Conservation (phyloP, 2,329 filamentous ascomycete genomes). For the Paracoccidioides brasiliensis region DNA sequence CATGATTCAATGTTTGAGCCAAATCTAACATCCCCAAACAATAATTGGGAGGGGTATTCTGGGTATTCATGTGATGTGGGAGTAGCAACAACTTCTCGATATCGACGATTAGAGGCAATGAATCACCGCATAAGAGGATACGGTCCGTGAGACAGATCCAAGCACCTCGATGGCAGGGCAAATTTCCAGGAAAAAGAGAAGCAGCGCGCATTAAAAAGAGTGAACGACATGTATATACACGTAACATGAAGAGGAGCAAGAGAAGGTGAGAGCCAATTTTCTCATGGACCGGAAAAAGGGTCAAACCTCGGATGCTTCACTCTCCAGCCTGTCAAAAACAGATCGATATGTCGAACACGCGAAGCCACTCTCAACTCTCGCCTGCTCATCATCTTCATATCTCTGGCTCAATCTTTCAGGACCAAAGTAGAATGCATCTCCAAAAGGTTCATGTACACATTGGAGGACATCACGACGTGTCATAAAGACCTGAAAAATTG, state of each 20-base stretch:
- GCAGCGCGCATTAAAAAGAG: constrained; percentile 15
- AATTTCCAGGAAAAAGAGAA: constrained; percentile 10
- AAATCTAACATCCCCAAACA: neutral
- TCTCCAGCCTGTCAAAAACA: constrained; percentile 63
- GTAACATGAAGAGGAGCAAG: constrained; percentile 9
- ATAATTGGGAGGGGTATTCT: neutral
- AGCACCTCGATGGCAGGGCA: constrained; percentile 1
- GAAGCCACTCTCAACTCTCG: constrained; percentile 32
- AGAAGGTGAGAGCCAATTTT: constrained; percentile 9
- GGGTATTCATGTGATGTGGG: neutral
- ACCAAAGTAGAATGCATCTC: constrained; percentile 91
- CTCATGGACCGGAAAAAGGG: constrained; percentile 19
- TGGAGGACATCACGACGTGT: constrained; percentile 68
- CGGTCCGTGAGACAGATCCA: neutral
- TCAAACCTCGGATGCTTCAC: constrained; percentile 60
- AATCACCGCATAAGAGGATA: neutral
- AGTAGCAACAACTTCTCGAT: neutral
- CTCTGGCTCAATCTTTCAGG: constrained; percentile 73
- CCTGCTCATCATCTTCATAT: constrained; percentile 56
- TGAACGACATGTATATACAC: neutral
- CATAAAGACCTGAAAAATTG: constrained; percentile 69
- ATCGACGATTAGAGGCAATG: neutral
- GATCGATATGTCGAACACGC: constrained; percentile 38
- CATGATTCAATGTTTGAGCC: neutral
- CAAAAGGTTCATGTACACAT: constrained; percentile 91